Evolutionary conservation across 1,284 basidiomycete species (phyloP).

Genomic region (Pholiota adiposa): DNA sequence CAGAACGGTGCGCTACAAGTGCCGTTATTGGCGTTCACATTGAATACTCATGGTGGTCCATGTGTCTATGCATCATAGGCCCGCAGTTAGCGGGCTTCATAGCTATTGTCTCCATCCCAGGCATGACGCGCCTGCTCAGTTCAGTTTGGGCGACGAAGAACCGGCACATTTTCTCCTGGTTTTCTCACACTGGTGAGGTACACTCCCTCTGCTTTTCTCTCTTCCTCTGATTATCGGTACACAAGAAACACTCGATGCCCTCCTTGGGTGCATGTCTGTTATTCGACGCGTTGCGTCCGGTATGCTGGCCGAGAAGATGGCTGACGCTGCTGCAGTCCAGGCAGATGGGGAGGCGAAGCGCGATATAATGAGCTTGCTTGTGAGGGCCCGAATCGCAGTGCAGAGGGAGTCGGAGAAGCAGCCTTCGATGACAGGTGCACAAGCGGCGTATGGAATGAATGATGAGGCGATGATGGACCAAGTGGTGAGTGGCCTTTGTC

Average conservation of each 20-base stretch:
- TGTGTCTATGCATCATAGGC: conserved; percentile 24
- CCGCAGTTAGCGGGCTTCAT: conserved; percentile 44
- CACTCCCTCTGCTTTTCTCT: no score
- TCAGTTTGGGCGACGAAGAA: conserved; percentile 44
- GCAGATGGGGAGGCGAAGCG: conserved; percentile 47
- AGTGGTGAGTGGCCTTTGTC: conserved; percentile 37
- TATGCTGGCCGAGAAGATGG: conserved; percentile 46
- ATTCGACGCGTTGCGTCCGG: conserved; percentile 43
- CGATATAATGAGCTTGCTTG: conserved; percentile 55
- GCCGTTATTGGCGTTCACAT: not conserved
- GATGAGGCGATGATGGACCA: conserved; percentile 54
- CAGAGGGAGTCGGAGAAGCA: conserved; percentile 10
- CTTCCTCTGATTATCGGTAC: not conserved
- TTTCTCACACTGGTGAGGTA: conserved; percentile 28
- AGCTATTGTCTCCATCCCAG: conserved; percentile 41
- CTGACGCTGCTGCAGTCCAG: conserved; percentile 35
- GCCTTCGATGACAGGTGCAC: conserved; percentile 18
- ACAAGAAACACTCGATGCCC: conserved; percentile 28
- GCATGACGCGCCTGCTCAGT: conserved; percentile 30
- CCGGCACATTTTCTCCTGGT: conserved; percentile 34
- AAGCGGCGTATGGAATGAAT: conserved; percentile 42
- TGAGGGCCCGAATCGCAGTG: conserved; percentile 40
- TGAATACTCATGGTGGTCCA: not conserved
- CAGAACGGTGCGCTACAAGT: conserved; percentile 39
- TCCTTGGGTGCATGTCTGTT: conserved; percentile 46